Evolutionary conservation across 306 rosid genomes (phyloP), one percentile per base, ranked within the genome.

Genomic region (Quercus gilva): DNA sequence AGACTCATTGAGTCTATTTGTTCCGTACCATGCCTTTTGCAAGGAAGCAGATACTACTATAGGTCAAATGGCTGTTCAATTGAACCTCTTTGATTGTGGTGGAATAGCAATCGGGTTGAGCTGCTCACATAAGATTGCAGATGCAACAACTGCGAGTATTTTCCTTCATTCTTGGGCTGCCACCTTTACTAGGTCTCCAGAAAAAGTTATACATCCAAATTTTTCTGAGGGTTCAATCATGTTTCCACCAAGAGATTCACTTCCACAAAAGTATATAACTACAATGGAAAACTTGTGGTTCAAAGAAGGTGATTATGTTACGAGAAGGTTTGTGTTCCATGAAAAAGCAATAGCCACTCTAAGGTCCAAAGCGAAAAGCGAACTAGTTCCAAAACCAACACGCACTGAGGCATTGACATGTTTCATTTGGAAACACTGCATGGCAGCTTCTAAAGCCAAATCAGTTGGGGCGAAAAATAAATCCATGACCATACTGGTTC

Each of bases 31-130:
- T 26, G 87, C 90, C 26, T 65, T 70, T 59, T 57, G 55, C 43
- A 65, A 52, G 0, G 87, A 87, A 13, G 71, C 81, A 1, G 53
- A 67, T 2, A 33, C 58, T 4, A 51, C 80, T 6, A 19, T 78
- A 45, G 85, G 91, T 2, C 85, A 77, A 31, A 23, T 87, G 3
- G 85, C 81, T 14, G 63, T 88, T n/a, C 92, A 90, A 68, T 85
- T 87, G 43, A 90, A 21, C 81, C 25, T 55, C 0, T 90, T 90
- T 25, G 58, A 71, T 21, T 91, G 94, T 73, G 90, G 92, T 58
- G 91, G 92, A 59, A 68, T 87, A 67, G 88, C 92, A 23, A 60
- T 91, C 26, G 91, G 86, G 0, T 15, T 77, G 33, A 82, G 88
- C 56, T 69, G 74, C 23, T 86, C 83, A 14, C 92, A 91, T 79